Evolutionary conservation across 768 basidiomycete species (phyloP).

Genomic region (Boletus pseudo-olivaceus): DNA sequence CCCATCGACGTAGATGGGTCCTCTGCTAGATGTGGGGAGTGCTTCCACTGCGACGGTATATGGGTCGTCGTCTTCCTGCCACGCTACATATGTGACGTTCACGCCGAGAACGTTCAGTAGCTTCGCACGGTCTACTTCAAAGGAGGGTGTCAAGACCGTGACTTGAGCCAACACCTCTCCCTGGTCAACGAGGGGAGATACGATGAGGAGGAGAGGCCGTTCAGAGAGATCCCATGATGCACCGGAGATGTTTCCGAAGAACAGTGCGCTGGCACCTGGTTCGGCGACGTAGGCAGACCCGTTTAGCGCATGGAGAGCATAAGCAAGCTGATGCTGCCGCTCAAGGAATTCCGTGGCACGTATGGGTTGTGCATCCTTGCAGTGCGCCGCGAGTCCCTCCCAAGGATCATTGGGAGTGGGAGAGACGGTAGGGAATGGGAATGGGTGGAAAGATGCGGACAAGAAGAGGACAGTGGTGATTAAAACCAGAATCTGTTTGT

Average conservation of each 20-base stretch:
- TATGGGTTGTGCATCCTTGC: slow-evolving; percentile 49
- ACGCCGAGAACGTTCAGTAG: slow-evolving; percentile 50
- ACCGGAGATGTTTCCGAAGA: slow-evolving; percentile 68
- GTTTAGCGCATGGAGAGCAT: slow-evolving; percentile 44
- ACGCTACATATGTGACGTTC: slow-evolving; percentile 46
- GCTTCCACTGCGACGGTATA: slow-evolving; percentile 47
- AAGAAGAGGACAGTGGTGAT: slow-evolving; percentile 5
- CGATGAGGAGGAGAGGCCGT: slow-evolving; percentile 68
- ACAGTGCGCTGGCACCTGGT: slow-evolving; percentile 68
- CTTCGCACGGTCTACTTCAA: slow-evolving; percentile 71
- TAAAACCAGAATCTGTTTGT: slow-evolving; percentile 12
- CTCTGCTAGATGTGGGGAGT: slow-evolving; percentile 23
- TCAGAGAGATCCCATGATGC: slow-evolving; percentile 71
- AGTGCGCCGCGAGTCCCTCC: slow-evolving; percentile 38
- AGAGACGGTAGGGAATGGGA: background rate
- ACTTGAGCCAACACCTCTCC: slow-evolving; percentile 41
- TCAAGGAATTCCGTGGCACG: slow-evolving; percentile 40
- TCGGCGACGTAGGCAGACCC: slow-evolving; percentile 76
- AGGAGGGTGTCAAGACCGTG: slow-evolving; percentile 68
- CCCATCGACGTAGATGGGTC: slow-evolving; percentile 58
- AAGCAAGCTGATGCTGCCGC: slow-evolving; percentile 55
- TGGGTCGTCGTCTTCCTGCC: slow-evolving; percentile 69
- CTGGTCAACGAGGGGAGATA: slow-evolving; percentile 41
- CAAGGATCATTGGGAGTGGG: slow-evolving; percentile 10
- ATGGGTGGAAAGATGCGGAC: background rate